Percentiles rank a stretch among this genome's conserved stretches.
These are phyloP conservation scores for Phytopythium montanum DNA, from an alignment of 352 stramenopile genomes.

Conservation along the genomic window DNA sequence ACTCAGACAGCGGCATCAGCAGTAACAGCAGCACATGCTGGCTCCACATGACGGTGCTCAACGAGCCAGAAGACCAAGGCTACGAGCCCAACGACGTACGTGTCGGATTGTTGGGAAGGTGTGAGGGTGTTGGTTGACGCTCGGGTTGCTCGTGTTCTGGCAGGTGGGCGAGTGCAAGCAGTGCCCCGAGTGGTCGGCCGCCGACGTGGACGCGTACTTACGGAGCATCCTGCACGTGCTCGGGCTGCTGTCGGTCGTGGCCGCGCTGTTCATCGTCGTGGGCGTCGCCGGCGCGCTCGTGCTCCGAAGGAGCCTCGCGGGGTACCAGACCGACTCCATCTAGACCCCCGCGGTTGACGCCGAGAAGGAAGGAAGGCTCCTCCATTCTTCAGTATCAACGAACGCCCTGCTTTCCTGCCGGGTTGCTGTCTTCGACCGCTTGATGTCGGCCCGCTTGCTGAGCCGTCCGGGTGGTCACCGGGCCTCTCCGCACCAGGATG, in stretches of 20 bases:
- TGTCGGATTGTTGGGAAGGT: slow-evolving; percentile 5
- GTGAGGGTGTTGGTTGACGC: slow-evolving; percentile 4
- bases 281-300: slow-evolving; percentile 66
- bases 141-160: background rate
- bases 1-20: background rate
- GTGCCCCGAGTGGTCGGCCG: slow-evolving; percentile 73
- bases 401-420: no score
- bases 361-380: no score
- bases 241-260: slow-evolving; percentile 58
- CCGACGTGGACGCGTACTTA: slow-evolving; percentile 69
- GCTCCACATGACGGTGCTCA: slow-evolving; percentile 52
- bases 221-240: slow-evolving; percentile 58
- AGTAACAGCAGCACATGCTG: slow-evolving; percentile 24
- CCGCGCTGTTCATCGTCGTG: slow-evolving; percentile 76
- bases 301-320: slow-evolving; percentile 63
- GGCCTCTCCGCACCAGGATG: no score
- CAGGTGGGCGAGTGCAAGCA: slow-evolving; percentile 68
- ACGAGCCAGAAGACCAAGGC: slow-evolving; percentile 43
- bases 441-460: no score
- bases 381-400: no score
- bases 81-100: slow-evolving; percentile 61
- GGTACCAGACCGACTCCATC: slow-evolving; percentile 86
- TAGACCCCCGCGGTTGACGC: slow-evolving; percentile 13
- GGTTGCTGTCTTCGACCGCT: no score
- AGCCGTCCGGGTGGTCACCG: background rate